phyloP scores from a whole-genome alignment of 768 basidiomycete genomes.

The Lactarius hengduanensis region DNA sequence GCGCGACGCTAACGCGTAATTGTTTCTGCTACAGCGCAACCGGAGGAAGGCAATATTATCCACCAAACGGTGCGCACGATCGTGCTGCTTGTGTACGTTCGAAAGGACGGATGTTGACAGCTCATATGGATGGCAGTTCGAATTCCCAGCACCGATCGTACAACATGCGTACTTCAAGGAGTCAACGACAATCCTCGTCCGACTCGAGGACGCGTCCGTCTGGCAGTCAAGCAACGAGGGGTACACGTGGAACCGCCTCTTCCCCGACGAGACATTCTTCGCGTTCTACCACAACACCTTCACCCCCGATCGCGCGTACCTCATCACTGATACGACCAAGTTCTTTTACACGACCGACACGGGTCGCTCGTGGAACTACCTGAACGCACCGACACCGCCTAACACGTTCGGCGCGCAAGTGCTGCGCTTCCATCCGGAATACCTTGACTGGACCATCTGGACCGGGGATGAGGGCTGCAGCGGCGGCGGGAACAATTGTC shows the following conservation, averaged over 20 bases:
- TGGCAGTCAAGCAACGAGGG: conserved; percentile 98
- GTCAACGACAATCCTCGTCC: conserved; percentile 82
- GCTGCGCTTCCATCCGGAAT: conserved; percentile 80
- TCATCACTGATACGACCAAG: conserved; percentile 65
- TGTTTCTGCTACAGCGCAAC: conserved; percentile 54
- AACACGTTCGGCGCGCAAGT: conserved; percentile 76
- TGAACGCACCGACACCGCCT: conserved; percentile 63
- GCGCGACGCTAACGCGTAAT: conserved; percentile 3
- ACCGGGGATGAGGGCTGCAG: conserved; percentile 73
- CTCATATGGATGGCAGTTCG: conserved; percentile 44
- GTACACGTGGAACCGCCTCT: conserved; percentile 78
- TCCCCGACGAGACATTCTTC: conserved; percentile 63
- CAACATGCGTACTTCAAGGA: conserved; percentile 86
- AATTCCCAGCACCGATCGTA: conserved; percentile 61
- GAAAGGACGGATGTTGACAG: not conserved
- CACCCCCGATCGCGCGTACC: conserved; percentile 78
- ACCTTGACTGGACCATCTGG: conserved; percentile 86
- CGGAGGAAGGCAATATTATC: conserved; percentile 70
- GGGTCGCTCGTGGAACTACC: conserved; percentile 65
- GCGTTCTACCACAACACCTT: conserved; percentile 86
- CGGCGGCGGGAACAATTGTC: conserved; percentile 51
- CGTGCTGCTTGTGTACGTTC: not conserved
- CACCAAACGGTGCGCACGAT: conserved; percentile 64
- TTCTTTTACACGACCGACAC: conserved; percentile 84
- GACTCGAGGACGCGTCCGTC: conserved; percentile 69